Evolutionary conservation across 768 basidiomycete genomes (phyloP).

Genomic region (Podaxis sp.): DNA sequence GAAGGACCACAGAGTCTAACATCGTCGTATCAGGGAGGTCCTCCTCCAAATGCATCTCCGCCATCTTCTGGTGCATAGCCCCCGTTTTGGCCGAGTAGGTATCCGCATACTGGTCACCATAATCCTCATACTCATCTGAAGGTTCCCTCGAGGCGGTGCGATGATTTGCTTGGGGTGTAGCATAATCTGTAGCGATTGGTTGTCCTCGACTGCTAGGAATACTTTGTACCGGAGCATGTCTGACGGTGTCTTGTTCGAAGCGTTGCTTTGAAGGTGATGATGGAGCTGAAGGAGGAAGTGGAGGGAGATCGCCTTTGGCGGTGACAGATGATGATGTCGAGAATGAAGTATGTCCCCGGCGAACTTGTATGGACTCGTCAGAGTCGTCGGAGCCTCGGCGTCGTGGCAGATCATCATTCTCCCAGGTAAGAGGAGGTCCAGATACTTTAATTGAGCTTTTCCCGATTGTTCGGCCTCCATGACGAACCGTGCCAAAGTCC

Average conservation of each 20-base stretch:
- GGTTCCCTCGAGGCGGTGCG: slow-evolving; percentile 40
- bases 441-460: slow-evolving; percentile 58
- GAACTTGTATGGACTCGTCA: slow-evolving; percentile 25
- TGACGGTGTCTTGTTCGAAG: slow-evolving; percentile 67
- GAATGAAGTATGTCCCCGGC: slow-evolving; percentile 33
- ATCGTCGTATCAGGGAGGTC: slow-evolving; percentile 83
- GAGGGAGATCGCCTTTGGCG: slow-evolving; percentile 61
- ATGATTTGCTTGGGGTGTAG: slow-evolving; percentile 27
- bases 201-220: background rate
- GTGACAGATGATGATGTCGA: slow-evolving; percentile 38
- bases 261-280: slow-evolving; percentile 21
- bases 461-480: slow-evolving; percentile 71
- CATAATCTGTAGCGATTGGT: slow-evolving; percentile 14
- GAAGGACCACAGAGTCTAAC: slow-evolving; percentile 92
- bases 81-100: slow-evolving; percentile 44
- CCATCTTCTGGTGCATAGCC: slow-evolving; percentile 46
- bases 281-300: slow-evolving; percentile 41
- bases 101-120: slow-evolving; percentile 55
- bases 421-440: slow-evolving; percentile 77
- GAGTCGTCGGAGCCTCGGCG: slow-evolving; percentile 34
- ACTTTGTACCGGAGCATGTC: slow-evolving; percentile 44
- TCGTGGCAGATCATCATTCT: slow-evolving; percentile 59
- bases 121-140: slow-evolving; percentile 67
- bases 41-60: slow-evolving; percentile 48
- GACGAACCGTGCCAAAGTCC: slow-evolving; percentile 97